phyloP scores from a whole-genome alignment of 805 yeast species.

The Starmerella scarabaei region DNA sequence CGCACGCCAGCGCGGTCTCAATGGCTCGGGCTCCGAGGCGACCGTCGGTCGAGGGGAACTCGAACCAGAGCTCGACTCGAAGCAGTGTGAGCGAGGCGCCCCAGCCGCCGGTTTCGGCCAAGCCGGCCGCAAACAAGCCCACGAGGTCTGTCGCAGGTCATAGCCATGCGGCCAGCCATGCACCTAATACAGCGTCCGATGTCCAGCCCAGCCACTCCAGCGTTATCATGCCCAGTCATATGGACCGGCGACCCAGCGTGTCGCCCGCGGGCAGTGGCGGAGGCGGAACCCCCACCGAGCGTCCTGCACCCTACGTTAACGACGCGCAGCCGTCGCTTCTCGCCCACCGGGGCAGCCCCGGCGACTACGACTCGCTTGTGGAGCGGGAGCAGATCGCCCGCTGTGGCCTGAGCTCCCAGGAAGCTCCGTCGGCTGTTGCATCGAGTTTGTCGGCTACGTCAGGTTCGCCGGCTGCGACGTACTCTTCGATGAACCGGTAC shows the following conservation, averaged over 20 bases:
- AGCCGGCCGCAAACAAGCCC: background rate
- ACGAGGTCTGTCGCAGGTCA: no score
- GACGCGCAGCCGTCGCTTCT: background rate
- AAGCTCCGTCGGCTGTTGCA: background rate
- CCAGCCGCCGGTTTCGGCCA: background rate
- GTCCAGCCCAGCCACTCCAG: background rate
- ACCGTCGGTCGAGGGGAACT: background rate
- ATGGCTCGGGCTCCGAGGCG: background rate
- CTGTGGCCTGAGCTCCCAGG: background rate
- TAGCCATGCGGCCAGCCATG: background rate
- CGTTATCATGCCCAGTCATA: background rate
- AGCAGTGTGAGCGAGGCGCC: background rate
- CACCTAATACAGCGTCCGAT: background rate
- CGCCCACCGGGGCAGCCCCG: background rate
- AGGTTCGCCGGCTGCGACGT: no score
- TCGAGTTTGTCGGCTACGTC: background rate
- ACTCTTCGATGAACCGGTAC: no score
- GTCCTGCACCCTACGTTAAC: no score
- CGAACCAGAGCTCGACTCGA: background rate
- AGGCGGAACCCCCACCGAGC: background rate
- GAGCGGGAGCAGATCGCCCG: slow-evolving; percentile 7
- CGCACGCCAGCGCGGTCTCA: background rate
- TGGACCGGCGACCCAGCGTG: background rate
- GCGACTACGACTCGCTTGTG: slow-evolving; percentile 12
- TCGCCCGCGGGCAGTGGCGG: no score